Percentiles rank a stretch among this genome's conserved stretches.
Evolutionary conservation across 2,329 filamentous ascomycete genomes (phyloP).

Genomic region (Ascochyta lentis): DNA sequence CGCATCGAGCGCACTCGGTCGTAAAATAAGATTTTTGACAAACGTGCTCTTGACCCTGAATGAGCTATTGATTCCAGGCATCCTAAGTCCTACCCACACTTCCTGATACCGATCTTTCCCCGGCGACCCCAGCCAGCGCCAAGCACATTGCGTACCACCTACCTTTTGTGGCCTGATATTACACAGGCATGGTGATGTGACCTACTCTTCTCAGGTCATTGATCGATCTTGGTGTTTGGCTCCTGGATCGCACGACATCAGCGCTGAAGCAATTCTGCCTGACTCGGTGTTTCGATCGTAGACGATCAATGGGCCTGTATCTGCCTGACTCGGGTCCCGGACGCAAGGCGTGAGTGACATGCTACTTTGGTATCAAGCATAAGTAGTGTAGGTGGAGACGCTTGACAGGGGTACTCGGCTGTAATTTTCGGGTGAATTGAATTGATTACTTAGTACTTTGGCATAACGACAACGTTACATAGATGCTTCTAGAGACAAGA

Average conservation of each 20-base stretch:
- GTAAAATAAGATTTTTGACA: background rate
- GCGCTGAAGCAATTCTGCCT: background rate
- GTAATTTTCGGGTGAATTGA: no score
- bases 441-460: no score
- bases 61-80: background rate
- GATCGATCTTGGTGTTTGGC: background rate
- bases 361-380: no score
- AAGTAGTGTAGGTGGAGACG: no score
- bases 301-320: background rate
- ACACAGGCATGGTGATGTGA: background rate
- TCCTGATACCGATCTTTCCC: background rate
- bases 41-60: background rate
- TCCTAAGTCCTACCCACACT: background rate
- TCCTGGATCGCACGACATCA: background rate
- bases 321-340: slow-evolving; percentile 4
- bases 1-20: background rate
- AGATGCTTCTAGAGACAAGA: no score
- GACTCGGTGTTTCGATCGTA: background rate
- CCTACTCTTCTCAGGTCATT: background rate
- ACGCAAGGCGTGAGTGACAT: background rate
- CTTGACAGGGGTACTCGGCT: no score
- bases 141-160: slow-evolving; percentile 5
- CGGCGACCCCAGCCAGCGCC: background rate
- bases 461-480: no score
- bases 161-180: slow-evolving; percentile 1